Evolutionary conservation across 2,329 filamentous ascomycete genomes (phyloP), one percentile per base, ranked within the genome.

Genomic region (Cladosporium sp.): DNA sequence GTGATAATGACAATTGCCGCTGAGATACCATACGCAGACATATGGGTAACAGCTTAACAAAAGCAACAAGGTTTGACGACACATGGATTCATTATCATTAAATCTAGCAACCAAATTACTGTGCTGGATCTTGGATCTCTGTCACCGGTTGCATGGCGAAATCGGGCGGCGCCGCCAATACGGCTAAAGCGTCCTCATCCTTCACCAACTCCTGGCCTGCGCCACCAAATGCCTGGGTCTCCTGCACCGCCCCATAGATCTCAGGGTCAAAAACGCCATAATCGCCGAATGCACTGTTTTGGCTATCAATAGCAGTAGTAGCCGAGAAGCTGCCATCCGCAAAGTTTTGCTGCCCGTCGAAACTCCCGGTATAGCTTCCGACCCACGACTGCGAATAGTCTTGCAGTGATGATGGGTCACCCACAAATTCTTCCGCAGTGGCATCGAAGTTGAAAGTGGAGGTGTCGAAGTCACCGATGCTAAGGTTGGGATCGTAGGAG

Each of bases 401-500:
- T n/a, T 67, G 64, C 17, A 67, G 39, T 20, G 62, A 60, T 11
- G 66, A 60, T 11, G 66, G 64, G 58, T 69, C 66, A 9, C 66
- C 56, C 6, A 52, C 59, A 20, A 66, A 66, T 25, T 64, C 61
- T 4, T 59, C 43, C 3, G 61, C 58, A 0, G 63, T 56, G 19
- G 52, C 51, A 45, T 65, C 64, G 42, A 71, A 69, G 54, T 69
- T 64, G 60, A 71, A 70, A 3, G 67, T 64, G 1, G 68, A 64
- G 25, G 63, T 67, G 60, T 71, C 68, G 51, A 70, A 66, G 39
- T 55, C 61, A 25, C 65, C 60, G 34, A 62, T 61, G 40, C 54
- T 61, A 6, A 65, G 36, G 9, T 58, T 63, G 5, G 63, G 62
- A 55, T 76, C 73, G 54, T 76, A 75, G 12, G 70, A 69, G 43